A percentile compares a stretch with the other conserved stretches of the same genome.
Conservation (phyloP, 345 rosid genomes). For the Clarkia xantiana region DNA sequence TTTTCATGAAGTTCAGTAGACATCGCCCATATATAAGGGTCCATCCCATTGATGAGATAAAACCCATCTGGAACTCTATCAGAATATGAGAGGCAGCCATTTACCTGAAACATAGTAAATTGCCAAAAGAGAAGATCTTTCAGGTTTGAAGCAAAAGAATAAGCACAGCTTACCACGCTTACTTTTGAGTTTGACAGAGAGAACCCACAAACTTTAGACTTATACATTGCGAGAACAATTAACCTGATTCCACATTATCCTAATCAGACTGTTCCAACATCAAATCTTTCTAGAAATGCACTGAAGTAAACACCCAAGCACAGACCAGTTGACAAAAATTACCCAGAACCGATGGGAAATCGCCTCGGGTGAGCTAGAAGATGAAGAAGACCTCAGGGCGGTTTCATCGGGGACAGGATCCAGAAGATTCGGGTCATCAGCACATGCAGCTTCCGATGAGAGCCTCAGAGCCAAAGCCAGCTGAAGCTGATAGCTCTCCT, state of each 20-base stretch:
- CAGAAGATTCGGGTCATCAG: constrained; percentile 85
- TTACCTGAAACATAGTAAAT: constrained; percentile 40
- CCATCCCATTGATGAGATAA: constrained; percentile 75
- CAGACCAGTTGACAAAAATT: constrained; percentile 10
- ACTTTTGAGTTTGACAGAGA: too few relatives aligned
- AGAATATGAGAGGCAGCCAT: constrained; percentile 87
- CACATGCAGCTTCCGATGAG: constrained; percentile 79
- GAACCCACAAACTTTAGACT: too few relatives aligned
- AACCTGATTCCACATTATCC: too few relatives aligned
- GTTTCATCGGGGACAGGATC: constrained; percentile 76
- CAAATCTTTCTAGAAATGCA: too few relatives aligned
- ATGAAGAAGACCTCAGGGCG: constrained; percentile 23
- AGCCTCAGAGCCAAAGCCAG: constrained; percentile 90
- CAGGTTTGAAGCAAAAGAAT: too few relatives aligned
- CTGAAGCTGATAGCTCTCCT: constrained; percentile 98
- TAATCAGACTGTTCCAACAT: neutral
- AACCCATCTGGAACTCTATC: constrained; percentile 97
- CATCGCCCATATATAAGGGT: constrained; percentile 81
- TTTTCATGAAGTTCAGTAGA: constrained; percentile 75
- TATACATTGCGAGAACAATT: too few relatives aligned
- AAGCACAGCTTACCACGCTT: too few relatives aligned
- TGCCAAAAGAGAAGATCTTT: neutral
- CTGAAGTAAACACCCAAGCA: neutral
- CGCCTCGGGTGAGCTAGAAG: constrained; percentile 43
- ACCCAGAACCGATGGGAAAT: constrained; percentile 97